phyloP scores from a whole-genome alignment of 176 grass and related monocot species.

The Saccharum spontaneum region DNA sequence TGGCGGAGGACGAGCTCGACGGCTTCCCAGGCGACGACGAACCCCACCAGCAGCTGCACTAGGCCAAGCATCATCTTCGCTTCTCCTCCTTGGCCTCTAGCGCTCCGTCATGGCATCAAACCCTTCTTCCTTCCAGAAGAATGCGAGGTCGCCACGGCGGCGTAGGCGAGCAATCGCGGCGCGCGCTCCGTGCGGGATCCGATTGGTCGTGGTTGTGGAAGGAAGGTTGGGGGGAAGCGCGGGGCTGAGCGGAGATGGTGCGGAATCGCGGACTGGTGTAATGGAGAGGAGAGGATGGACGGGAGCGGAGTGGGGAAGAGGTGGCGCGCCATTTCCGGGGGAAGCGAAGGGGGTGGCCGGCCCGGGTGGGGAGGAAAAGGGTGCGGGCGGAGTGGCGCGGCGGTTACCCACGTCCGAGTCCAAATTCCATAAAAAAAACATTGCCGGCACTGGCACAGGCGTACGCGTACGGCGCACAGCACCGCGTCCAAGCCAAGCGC shows the following conservation, averaged over 20 bases:
- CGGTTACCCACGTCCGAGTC: constrained; percentile 39
- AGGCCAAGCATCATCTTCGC: constrained; percentile 34
- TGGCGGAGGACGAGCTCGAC: constrained; percentile 54
- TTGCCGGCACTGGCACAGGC: not conserved
- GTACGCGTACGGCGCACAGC: not conserved
- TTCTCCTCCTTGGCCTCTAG: not conserved
- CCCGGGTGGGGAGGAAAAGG: not conserved
- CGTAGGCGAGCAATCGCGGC: not conserved
- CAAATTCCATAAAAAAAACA: not conserved
- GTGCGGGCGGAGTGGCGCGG: constrained; percentile 28
- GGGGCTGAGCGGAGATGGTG: constrained; percentile 18
- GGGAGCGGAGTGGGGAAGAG: constrained; percentile 49
- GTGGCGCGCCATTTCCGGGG: constrained; percentile 61
- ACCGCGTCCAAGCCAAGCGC: not conserved
- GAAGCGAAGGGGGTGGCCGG: not conserved
- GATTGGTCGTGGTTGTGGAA: constrained; percentile 3
- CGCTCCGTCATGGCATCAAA: constrained; percentile 14
- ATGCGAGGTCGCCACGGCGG: not conserved
- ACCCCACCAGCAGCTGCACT: constrained; percentile 52
- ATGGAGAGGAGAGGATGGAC: constrained; percentile 17
- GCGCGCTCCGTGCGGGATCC: constrained; percentile 9
- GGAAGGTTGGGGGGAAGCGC: not conserved
- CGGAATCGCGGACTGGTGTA: constrained; percentile 27
- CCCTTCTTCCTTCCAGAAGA: not conserved
- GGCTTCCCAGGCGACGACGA: constrained; percentile 54